Conservation (phyloP, 805 yeast species). For the Ogataea thermomethanolica region DNA sequence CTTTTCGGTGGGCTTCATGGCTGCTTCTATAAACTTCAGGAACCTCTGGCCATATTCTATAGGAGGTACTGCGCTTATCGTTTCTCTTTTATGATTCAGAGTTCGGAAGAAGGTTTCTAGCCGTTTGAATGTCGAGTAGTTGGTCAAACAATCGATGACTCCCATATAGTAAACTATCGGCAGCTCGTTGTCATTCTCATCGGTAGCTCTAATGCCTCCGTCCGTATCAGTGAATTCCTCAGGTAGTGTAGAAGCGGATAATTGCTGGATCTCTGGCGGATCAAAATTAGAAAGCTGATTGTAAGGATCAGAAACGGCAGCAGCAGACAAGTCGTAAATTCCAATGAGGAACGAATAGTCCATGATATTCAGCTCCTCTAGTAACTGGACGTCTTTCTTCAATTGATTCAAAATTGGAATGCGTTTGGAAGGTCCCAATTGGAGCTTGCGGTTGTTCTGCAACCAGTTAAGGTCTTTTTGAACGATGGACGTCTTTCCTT, state of each 20-base stretch:
- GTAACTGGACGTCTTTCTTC: constrained; percentile 66
- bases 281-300: constrained; percentile 22
- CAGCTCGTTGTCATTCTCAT: constrained; percentile 55
- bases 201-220: constrained; percentile 80
- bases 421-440: constrained; percentile 70
- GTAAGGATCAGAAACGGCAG: constrained; percentile 36
- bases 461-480: constrained; percentile 90
- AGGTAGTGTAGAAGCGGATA: constrained; percentile 14
- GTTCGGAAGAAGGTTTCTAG: constrained; percentile 86
- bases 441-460: constrained; percentile 57
- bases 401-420: constrained; percentile 64
- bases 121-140: constrained; percentile 66
- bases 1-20: constrained; percentile 9
- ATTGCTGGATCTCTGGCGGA: constrained; percentile 23
- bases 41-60: constrained; percentile 87
- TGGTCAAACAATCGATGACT: constrained; percentile 88
- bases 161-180: constrained; percentile 83
- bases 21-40: constrained; percentile 54
- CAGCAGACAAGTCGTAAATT: constrained; percentile 68
- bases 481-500: constrained; percentile 41
- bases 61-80: constrained; percentile 89
- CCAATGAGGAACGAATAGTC: constrained; percentile 92
- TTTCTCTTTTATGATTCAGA: constrained; percentile 59
- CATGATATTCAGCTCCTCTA: constrained; percentile 82
- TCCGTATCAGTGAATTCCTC: constrained; percentile 36